phyloP scores from a whole-genome alignment of 139 green algal genomes.

The Chlamydomonas sp. region DNA sequence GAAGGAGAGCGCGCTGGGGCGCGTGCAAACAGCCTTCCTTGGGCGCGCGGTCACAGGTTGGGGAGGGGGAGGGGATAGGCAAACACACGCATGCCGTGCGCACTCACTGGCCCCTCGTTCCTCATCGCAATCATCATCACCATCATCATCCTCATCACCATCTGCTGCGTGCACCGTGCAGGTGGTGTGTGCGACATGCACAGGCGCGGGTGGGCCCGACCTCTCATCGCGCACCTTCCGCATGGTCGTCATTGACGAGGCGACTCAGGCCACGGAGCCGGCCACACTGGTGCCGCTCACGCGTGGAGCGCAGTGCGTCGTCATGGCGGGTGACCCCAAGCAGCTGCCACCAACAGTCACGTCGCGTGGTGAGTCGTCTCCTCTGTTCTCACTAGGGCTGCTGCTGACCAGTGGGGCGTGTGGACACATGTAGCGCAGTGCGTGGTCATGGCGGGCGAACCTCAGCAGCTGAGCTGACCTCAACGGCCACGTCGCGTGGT shows the following conservation, averaged over 20 bases:
- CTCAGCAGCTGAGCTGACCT: no score
- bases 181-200: slow-evolving; percentile 56
- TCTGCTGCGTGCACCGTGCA: slow-evolving; percentile 20
- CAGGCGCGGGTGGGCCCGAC: slow-evolving; percentile 44
- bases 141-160: no score
- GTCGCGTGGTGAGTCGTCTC: no score
- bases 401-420: neutral
- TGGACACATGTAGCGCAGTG: no score
- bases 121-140: no score
- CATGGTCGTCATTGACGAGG: slow-evolving; percentile 88
- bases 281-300: slow-evolving; percentile 75
- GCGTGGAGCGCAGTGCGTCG: slow-evolving; percentile 62
- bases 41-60: no score
- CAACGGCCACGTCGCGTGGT: no score
- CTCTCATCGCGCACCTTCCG: slow-evolving; percentile 46
- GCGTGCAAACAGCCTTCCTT: neutral
- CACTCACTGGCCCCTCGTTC: no score
- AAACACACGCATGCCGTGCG: neutral
- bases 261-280: slow-evolving; percentile 85
- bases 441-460: no score
- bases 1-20: no score
- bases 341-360: slow-evolving; percentile 88
- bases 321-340: slow-evolving; percentile 84
- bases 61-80: neutral
- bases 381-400: neutral